phyloP scores from a whole-genome alignment of 2,329 filamentous ascomycete species.

The Coniochaeta sp. region DNA sequence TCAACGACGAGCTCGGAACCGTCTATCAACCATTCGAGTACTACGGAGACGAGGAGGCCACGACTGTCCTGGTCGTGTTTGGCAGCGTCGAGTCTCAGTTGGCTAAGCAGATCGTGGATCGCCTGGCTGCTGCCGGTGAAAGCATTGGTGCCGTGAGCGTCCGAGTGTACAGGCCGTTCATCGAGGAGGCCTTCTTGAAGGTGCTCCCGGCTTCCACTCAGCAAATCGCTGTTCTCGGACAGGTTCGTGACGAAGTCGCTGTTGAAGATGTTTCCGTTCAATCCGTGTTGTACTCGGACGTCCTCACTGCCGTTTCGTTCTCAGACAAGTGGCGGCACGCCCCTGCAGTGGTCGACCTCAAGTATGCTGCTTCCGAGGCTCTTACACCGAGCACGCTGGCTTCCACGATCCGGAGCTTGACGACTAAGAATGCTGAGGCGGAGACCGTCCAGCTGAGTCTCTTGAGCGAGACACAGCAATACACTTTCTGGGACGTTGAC shows the following conservation, averaged over 20 bases:
- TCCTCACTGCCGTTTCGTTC: slow-evolving; percentile 78
- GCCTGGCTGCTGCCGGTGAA: slow-evolving; percentile 63
- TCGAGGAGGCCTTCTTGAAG: slow-evolving; percentile 87
- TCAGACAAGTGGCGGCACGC: slow-evolving; percentile 55
- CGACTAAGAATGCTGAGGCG: slow-evolving; percentile 38
- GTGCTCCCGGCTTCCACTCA: slow-evolving; percentile 67
- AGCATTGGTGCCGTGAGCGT: slow-evolving; percentile 87
- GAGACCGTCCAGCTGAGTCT: slow-evolving; percentile 39
- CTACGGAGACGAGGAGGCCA: slow-evolving; percentile 70
- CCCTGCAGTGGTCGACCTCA: slow-evolving; percentile 70
- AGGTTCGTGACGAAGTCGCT: slow-evolving; percentile 67
- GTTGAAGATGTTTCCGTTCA: slow-evolving; percentile 69
- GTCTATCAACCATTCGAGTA: slow-evolving; percentile 94
- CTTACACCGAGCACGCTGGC: slow-evolving; percentile 49
- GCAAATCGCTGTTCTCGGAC: slow-evolving; percentile 79
- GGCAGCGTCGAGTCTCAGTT: slow-evolving; percentile 87
- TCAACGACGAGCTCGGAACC: slow-evolving; percentile 90
- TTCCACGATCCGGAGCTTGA: slow-evolving; percentile 40
- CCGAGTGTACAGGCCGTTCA: slow-evolving; percentile 88
- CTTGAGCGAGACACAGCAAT: slow-evolving; percentile 64
- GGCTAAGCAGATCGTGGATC: slow-evolving; percentile 69
- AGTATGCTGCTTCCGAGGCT: slow-evolving; percentile 67
- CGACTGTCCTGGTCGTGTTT: slow-evolving; percentile 83
- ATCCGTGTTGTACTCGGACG: slow-evolving; percentile 88
- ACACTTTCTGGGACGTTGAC: slow-evolving; percentile 90